Percentiles rank a stretch among this genome's conserved stretches.
These are phyloP conservation scores for Lentithecium fluviatile DNA, from an alignment of 495 filamentous ascomycete genomes.

Conservation along the genomic window DNA sequence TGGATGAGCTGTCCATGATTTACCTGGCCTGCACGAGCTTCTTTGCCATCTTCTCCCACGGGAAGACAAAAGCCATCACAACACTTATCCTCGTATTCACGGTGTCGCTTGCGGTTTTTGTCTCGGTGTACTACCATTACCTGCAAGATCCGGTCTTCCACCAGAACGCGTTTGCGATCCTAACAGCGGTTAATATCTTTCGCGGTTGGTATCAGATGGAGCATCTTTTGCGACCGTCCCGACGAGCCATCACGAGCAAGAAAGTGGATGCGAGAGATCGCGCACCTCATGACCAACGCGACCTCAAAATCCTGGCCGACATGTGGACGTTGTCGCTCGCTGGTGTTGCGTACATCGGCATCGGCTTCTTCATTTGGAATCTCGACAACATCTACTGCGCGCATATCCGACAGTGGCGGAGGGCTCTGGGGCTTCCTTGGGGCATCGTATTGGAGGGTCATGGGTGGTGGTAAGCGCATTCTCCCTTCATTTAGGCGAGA, in stretches of 20 bases:
- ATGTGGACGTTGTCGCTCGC: too few species aligned
- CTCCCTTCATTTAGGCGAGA: too few species aligned
- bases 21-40: constrained; percentile 15
- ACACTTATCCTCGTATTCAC: background rate
- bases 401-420: constrained; percentile 12
- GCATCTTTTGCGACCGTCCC: background rate
- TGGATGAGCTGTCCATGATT: constrained; percentile 26
- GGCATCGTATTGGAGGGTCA: constrained; percentile 22
- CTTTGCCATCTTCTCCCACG: constrained; percentile 16
- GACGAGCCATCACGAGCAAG: too few species aligned
- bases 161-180: constrained; percentile 20
- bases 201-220: constrained; percentile 15
- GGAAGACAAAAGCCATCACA: background rate
- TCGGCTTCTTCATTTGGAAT: constrained; percentile 16
- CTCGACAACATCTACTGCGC: constrained; percentile 18
- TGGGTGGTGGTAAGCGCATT: constrained; percentile 14
- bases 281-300: too few species aligned
- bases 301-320: too few species aligned
- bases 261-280: too few species aligned
- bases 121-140: constrained; percentile 26
- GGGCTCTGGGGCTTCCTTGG: constrained; percentile 12
- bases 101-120: constrained; percentile 2
- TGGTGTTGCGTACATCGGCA: too few species aligned
- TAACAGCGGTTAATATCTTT: constrained; percentile 1
- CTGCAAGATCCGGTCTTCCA: constrained; percentile 23